Evolutionary conservation across 1,284 basidiomycete species (phyloP), one percentile per base, ranked within the genome.

Genomic region (Dichomitus squalens): DNA sequence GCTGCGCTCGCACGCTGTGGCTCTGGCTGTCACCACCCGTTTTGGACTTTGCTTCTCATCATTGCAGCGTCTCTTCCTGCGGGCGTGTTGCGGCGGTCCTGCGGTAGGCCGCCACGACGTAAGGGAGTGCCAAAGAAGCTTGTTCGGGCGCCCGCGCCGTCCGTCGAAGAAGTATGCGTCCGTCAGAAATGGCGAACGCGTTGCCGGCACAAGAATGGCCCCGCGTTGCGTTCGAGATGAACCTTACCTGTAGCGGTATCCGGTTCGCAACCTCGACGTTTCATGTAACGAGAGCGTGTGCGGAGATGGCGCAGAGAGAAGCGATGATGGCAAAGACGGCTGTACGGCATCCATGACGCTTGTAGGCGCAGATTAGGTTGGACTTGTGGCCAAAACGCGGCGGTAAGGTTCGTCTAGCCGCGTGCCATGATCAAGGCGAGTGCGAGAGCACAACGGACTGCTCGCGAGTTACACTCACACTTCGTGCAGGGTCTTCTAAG

Each of bases 61-160:
- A 55, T 18, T 27, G 18, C 27, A 18, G 44, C 27, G 25, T 9
- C 12, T 25, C 21, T 14, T n/a, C 27, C 25, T 27, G 43, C 43
- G 29, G 43, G 16, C 52, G 33, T 49, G 50, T 34, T 31, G 29
- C 29, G 29, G 48, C 34, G 48, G 48, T 9, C 49, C 41, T 53
- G 55, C 38, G 50, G 53, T 55, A 34, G 36, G 38, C 49, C 50
- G 44, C n/a, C 46, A 29, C 49, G 53, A 62, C 57, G 57, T 59
- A 57, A 62, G 29, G 49, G 55, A 48, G 40, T 35, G 52, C 34
- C 35, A 33, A 16, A 48, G 57, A 59, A 59, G 55, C 49, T 27
- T 25, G 18, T 20, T 9, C 48, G 57, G 53, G 48, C 60, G 52
- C 52, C 57, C 54, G 54, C 31, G 56, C 43, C 36, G 52, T 46